phyloP scores from a whole-genome alignment of 139 green algal species.

The Monoraphidium neglectum region DNA sequence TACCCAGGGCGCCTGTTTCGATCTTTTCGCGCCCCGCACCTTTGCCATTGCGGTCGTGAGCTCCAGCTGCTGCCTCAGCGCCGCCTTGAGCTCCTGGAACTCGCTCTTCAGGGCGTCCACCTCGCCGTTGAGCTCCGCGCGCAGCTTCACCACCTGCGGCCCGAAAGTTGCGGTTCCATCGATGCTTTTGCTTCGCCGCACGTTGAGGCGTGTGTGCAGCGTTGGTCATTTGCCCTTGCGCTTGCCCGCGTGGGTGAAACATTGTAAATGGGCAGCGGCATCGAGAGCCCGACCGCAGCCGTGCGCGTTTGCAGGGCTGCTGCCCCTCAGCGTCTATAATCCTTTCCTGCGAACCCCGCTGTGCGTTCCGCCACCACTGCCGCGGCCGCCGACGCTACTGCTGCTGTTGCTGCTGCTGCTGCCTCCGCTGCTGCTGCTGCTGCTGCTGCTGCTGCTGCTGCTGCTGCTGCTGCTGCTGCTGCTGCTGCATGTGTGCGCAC shows the following conservation, averaged over 20 bases:
- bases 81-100: slow-evolving; percentile 53
- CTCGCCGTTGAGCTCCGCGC: slow-evolving; percentile 56
- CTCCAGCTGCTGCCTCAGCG: slow-evolving; percentile 38
- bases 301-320: too few species aligned
- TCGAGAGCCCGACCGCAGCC: background rate
- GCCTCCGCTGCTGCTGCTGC: background rate
- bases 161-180: background rate
- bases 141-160: slow-evolving; percentile 60
- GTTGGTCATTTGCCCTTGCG: background rate
- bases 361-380: too few species aligned
- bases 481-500: background rate
- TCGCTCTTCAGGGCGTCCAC: slow-evolving; percentile 55
- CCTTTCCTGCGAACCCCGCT: too few species aligned
- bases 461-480: background rate
- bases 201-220: background rate
- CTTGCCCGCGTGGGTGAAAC: background rate
- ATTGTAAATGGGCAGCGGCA: background rate
- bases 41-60: background rate
- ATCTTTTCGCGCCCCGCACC: too few species aligned
- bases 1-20: too few species aligned
- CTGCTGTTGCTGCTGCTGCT: too few species aligned
- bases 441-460: too few species aligned
- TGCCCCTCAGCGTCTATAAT: too few species aligned
- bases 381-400: too few species aligned
- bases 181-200: background rate